phyloP scores from a whole-genome alignment of 495 filamentous ascomycete species.

The Penicillium chermesinum region DNA sequence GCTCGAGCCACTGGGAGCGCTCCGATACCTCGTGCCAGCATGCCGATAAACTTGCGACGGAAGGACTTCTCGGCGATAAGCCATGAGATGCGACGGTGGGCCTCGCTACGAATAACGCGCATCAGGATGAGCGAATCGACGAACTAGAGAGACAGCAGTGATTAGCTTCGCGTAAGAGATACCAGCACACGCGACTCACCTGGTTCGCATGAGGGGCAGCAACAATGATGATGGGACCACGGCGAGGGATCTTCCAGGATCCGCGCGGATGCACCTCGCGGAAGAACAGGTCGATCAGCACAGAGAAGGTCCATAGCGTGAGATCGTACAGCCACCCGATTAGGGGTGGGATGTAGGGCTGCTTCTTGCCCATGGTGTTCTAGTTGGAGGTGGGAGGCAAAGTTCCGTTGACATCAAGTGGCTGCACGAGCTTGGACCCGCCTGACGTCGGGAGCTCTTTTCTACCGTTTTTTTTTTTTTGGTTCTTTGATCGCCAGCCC shows the following conservation, averaged over 20 bases:
- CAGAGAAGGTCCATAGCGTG: conserved; percentile 74
- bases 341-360: conserved; percentile 62
- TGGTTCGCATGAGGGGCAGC: conserved; percentile 99
- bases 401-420: conserved; percentile 21
- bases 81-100: conserved; percentile 81
- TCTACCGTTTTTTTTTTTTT: not conserved
- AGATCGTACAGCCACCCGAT: conserved; percentile 74
- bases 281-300: conserved; percentile 93
- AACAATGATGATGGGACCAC: conserved; percentile 89
- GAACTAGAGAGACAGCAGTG: conserved; percentile 51
- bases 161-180: conserved; percentile 8
- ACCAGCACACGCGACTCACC: conserved; percentile 41
- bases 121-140: conserved; percentile 93
- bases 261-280: conserved; percentile 93
- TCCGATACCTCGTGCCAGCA: conserved; percentile 70
- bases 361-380: conserved; percentile 27
- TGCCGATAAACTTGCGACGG: conserved; percentile 78
- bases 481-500: not conserved
- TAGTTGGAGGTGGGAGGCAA: conserved; percentile 1
- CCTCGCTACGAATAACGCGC: conserved; percentile 78
- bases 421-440: conserved; percentile 18
- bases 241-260: conserved; percentile 84
- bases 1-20: conserved; percentile 85
- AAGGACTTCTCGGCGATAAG: conserved; percentile 95
- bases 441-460: conserved; percentile 9